Evolutionary conservation across 768 basidiomycete species (phyloP), one percentile per base, ranked within the genome.

Genomic region (Omphalotus guepiniiformis): DNA sequence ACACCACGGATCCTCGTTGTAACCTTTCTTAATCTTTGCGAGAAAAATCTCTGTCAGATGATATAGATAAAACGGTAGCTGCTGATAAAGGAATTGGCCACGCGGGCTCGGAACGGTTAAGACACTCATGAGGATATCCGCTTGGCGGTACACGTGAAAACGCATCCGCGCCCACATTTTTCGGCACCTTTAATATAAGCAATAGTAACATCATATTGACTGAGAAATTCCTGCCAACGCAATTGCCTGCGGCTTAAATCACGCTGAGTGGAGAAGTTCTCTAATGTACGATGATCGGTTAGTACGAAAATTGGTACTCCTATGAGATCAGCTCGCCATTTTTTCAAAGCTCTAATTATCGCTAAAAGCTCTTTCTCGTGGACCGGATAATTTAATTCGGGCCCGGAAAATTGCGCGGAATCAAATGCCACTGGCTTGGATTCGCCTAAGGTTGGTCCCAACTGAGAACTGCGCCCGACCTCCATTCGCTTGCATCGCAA

Each of bases 281-380:
- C 63, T 2, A 65, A 53, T 0, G 66, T 63, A 2, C 58, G 48
- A 41, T 70, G 69, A 48, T 68, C 68, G 1, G 66, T 67, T 41
- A 39, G 62, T 13, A 70, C 56, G 0, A 19, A 2, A 62, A 54
- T 48, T 5, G 30, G 23, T 18, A 39, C 38, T 6, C 56, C 54
- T 5, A 58, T 21, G 1, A 53, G 43, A 21, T 57, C 53, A 2
- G 49, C 40, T 1, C 52, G 36, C 58, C 55, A 64, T 21, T 53
- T 40, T 2, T 50, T n/a, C 0, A 57, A 48, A 0, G 61, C 55
- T 2, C 59, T 50, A 0, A 70, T 55, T 3, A 71, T 65, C 0
- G 65, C 63, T 0, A 66, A 47, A 0, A 68, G 49, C 42, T 68
- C 64, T 46, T 62, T 58, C 42, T 68, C 57, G 0, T 42, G 41